Base-by-base conservation (phyloP, 495 filamentous ascomycete genomes). In the Saxophila tyrrhenica region DNA sequence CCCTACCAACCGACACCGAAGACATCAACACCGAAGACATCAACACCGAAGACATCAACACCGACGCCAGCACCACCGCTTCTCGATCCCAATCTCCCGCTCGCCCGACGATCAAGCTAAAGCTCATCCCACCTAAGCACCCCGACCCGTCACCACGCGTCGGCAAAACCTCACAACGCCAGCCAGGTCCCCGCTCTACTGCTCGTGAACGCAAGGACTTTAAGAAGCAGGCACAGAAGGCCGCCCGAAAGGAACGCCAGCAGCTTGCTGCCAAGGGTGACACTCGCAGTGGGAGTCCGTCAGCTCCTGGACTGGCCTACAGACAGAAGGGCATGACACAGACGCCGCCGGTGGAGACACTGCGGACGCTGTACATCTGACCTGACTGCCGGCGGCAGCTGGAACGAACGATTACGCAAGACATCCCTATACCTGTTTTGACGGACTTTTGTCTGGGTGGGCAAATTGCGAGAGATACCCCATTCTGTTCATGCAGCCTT, bases 181-280 rank as follows among this genome's bases (percentile, higher is more conserved):
- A 62, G 50, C 38, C 25, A 25, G 52, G 46, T 32, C 72, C 56
- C 11, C 65, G 58, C 16, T 54, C 65, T 17, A 66, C 53, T 24
- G 64, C 67, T 3, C 67, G 69, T 19, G 61, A 74, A 29, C 44
- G 52, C 11, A 66, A 65, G 44, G 67, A 62, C 49, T 56, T 64
- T 45, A 72, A 70, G 57, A 76, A 76, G 56, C 50, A 57, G 16
- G 69, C 67, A 0, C 72, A 73, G 60, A 76, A 76, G 57, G 66
- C 66, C 17, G 71, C 71, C 15, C 64, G 67, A 23, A 76, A 70
- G 58, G 65, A 72, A 59, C 66, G 70, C 23, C 66, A 67, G 19
- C 64, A 63, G 39, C 61, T 64, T n/a, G 56, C 55, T 3, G 35
- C 55, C 7, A 50, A 25, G 39, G 39, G 46, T 25, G 24, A 57